A percentile compares a stretch with the other conserved stretches of the same genome.
phyloP scores from a whole-genome alignment of 371 early-diverging fungal species.

The Choanephora cucurbitarum region DNA sequence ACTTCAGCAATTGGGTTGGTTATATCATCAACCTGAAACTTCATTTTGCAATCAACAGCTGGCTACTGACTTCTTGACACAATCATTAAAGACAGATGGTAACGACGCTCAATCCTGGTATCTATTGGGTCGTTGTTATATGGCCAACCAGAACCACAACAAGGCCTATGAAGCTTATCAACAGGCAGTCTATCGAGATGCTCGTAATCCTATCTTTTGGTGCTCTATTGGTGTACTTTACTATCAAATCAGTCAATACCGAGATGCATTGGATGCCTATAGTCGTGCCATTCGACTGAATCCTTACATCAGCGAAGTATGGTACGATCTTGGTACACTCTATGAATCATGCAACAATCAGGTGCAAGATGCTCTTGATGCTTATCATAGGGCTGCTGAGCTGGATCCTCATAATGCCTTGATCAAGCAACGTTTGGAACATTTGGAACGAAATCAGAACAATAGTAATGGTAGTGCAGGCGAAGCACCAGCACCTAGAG shows the following conservation, averaged over 20 bases:
- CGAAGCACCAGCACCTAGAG: conserved; percentile 62
- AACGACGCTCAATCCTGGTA: conserved; percentile 93
- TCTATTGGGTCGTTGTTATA: conserved; percentile 92
- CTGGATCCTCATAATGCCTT: conserved; percentile 75
- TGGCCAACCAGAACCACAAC: conserved; percentile 90
- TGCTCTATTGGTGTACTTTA: conserved; percentile 97
- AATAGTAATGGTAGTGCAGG: neutral
- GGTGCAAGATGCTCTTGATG: conserved; percentile 92
- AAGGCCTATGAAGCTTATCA: conserved; percentile 96
- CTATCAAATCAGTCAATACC: conserved; percentile 91
- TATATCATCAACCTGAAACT: conserved; percentile 81
- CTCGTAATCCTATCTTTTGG: conserved; percentile 94
- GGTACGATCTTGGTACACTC: conserved; percentile 92
- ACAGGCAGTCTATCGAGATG: conserved; percentile 93
- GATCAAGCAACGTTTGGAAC: conserved; percentile 83
- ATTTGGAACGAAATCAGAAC: conserved; percentile 44
- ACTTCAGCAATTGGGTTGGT: conserved; percentile 92
- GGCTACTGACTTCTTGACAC: conserved; percentile 77
- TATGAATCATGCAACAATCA: conserved; percentile 98
- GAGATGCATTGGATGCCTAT: conserved; percentile 95
- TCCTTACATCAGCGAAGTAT: conserved; percentile 92
- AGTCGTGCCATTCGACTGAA: conserved; percentile 90
- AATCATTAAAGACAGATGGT: conserved; percentile 80
- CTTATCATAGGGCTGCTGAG: conserved; percentile 89
- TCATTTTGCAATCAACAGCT: conserved; percentile 79